Conservation (phyloP, 176 grass and related monocot species). For the Bothriochloa decipiens region DNA sequence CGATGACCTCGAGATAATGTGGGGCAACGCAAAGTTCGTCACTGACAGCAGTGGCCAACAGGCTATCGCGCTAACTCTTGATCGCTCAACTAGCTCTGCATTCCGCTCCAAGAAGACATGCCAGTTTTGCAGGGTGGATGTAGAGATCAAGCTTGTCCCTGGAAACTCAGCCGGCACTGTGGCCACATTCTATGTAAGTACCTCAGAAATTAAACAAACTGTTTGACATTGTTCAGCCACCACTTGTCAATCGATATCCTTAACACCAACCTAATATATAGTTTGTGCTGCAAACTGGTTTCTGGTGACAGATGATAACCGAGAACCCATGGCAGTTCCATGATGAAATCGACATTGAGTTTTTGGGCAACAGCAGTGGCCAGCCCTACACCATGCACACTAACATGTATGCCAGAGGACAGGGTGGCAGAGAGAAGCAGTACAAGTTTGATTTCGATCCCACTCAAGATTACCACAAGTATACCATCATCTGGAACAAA, state of each 20-base stretch:
- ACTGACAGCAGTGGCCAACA: conserved; percentile 33
- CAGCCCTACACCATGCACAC: conserved; percentile 77
- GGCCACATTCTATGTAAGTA: conserved; percentile 73
- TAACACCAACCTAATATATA: conserved; percentile 31
- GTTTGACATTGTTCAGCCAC: background rate
- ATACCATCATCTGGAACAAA: conserved; percentile 66
- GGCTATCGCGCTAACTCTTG: conserved; percentile 49
- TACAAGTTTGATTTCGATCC: conserved; percentile 78
- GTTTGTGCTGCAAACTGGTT: conserved; percentile 13
- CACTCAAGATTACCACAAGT: conserved; percentile 73
- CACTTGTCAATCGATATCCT: conserved; percentile 25
- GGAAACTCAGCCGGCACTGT: conserved; percentile 76
- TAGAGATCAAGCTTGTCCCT: conserved; percentile 63
- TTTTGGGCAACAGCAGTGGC: conserved; percentile 63
- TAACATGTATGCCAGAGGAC: conserved; percentile 69
- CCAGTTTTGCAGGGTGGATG: conserved; percentile 59
- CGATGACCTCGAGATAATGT: conserved; percentile 42
- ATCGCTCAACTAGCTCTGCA: conserved; percentile 27
- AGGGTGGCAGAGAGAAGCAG: conserved; percentile 63
- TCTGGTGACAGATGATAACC: conserved; percentile 48
- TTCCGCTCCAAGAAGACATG: conserved; percentile 62
- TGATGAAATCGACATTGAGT: conserved; percentile 80
- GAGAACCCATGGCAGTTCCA: conserved; percentile 43
- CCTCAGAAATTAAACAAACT: background rate
- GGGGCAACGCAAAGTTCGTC: conserved; percentile 41